phyloP scores from a whole-genome alignment of 2,329 filamentous ascomycete species.

The Aspergillus sp. region DNA sequence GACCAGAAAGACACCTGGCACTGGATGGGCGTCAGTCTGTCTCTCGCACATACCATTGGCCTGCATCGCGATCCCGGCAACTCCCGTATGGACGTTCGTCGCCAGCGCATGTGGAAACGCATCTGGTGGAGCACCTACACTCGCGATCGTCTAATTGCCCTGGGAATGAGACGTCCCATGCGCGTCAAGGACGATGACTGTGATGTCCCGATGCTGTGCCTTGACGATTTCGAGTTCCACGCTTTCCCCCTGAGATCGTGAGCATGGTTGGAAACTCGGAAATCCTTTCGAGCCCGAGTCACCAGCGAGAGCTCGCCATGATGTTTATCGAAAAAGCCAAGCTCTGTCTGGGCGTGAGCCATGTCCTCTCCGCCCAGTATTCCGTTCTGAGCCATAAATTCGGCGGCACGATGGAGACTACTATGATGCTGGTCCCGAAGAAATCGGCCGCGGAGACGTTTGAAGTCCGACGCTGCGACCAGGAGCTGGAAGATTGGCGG shows the following conservation, averaged over 20 bases:
- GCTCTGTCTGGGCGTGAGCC: conserved; percentile 81
- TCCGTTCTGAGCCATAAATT: conserved; percentile 83
- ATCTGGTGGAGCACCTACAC: conserved; percentile 99
- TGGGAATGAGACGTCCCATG: conserved; percentile 90
- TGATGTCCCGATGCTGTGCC: conserved; percentile 82
- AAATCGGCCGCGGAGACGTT: conserved; percentile 78
- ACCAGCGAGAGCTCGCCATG: conserved; percentile 73
- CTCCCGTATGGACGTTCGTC: conserved; percentile 67
- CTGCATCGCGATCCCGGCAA: conserved; percentile 80
- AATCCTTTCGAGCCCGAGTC: conserved; percentile 63
- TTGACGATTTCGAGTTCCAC: conserved; percentile 78
- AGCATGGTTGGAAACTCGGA: conserved; percentile 67
- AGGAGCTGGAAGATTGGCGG: conserved; percentile 74
- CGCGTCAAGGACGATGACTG: conserved; percentile 91
- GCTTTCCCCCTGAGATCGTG: conserved; percentile 60
- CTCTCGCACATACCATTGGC: conserved; percentile 87
- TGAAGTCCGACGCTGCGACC: conserved; percentile 73
- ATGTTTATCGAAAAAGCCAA: conserved; percentile 93
- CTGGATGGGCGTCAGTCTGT: conserved; percentile 96
- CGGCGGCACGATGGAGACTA: conserved; percentile 64
- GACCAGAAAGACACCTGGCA: conserved; percentile 98
- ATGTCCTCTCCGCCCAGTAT: conserved; percentile 86
- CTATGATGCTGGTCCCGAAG: conserved; percentile 88
- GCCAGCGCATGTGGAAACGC: conserved; percentile 83
- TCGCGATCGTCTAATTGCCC: conserved; percentile 83